phyloP scores from a whole-genome alignment of 352 stramenopile genomes.

The Halophytophthora polymorphica region DNA sequence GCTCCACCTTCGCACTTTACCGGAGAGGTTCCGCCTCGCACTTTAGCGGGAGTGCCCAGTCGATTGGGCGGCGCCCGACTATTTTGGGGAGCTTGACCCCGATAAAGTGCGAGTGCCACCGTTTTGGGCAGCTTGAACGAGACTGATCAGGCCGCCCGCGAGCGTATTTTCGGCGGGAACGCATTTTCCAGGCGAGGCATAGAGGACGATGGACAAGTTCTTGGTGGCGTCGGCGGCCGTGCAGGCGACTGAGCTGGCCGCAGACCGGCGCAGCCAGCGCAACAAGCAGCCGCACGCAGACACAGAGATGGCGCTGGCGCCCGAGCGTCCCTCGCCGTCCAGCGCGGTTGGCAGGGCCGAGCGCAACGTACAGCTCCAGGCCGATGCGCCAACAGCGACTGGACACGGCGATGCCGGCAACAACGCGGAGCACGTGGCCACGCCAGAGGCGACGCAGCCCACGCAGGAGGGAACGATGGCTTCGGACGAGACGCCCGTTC shows the following conservation, averaged over 20 bases:
- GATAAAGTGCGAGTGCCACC: too few species aligned
- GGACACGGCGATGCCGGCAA: neutral
- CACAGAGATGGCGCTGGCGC: too few species aligned
- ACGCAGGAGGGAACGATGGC: too few species aligned
- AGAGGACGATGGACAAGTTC: neutral
- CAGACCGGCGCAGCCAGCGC: too few species aligned
- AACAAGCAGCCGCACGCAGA: too few species aligned
- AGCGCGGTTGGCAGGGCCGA: neutral
- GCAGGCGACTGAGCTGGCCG: slow-evolving; percentile 1
- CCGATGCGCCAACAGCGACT: neutral
- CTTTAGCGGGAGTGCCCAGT: too few species aligned
- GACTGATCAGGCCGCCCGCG: too few species aligned
- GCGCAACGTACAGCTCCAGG: slow-evolving; percentile 1
- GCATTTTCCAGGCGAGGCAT: neutral
- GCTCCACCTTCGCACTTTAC: neutral
- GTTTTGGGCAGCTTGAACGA: too few species aligned
- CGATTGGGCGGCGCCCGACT: too few species aligned
- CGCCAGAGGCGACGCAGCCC: neutral
- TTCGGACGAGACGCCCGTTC: too few species aligned
- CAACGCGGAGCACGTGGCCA: neutral
- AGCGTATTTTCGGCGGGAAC: slow-evolving; percentile 10
- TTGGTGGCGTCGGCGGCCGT: slow-evolving; percentile 1
- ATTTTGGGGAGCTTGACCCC: too few species aligned
- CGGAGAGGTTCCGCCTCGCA: neutral
- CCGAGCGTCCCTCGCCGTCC: too few species aligned